Conservation (phyloP, 1,139 yeast species). For the Geotrichum histeridarum region DNA sequence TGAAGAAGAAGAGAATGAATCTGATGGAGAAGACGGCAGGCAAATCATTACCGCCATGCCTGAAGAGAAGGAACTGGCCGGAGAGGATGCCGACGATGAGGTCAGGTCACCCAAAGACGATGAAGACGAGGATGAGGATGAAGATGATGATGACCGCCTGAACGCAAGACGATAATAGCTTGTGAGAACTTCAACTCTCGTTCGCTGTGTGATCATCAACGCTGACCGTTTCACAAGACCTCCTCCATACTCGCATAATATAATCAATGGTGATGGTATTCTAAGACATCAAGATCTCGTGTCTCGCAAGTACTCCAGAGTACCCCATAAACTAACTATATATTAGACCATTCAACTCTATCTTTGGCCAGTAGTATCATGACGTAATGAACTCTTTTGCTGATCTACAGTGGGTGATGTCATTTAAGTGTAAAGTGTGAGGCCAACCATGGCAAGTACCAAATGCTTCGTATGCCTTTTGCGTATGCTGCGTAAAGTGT, state of each 20-base stretch:
- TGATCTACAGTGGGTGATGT: background rate
- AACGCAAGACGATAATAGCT: conserved; percentile 8
- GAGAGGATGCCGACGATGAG: conserved; percentile 6
- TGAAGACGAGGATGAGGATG: conserved; percentile 18
- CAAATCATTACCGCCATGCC: conserved; percentile 18
- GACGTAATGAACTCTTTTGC: background rate
- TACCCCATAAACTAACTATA: too few relatives aligned
- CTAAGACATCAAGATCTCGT: too few relatives aligned
- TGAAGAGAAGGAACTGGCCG: conserved; percentile 20
- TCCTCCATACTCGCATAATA: too few relatives aligned
- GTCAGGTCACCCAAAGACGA: conserved; percentile 10
- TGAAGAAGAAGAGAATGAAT: conserved; percentile 6
- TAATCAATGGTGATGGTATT: too few relatives aligned
- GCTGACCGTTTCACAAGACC: too few relatives aligned
- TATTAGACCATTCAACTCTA: background rate
- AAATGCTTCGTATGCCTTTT: background rate
- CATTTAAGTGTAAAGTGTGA: background rate
- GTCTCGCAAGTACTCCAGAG: too few relatives aligned
- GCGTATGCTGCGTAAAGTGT: conserved; percentile 4
- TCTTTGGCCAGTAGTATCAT: too few relatives aligned
- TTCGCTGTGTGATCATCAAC: too few relatives aligned
- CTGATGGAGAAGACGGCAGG: conserved; percentile 12
- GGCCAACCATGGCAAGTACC: background rate
- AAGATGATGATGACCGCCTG: conserved; percentile 20
- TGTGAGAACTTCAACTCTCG: too few relatives aligned